A percentile compares a stretch with the other conserved stretches of the same genome.
Conservation (phyloP, 768 basidiomycete genomes). For the Agaricus sinodeliciosus region DNA sequence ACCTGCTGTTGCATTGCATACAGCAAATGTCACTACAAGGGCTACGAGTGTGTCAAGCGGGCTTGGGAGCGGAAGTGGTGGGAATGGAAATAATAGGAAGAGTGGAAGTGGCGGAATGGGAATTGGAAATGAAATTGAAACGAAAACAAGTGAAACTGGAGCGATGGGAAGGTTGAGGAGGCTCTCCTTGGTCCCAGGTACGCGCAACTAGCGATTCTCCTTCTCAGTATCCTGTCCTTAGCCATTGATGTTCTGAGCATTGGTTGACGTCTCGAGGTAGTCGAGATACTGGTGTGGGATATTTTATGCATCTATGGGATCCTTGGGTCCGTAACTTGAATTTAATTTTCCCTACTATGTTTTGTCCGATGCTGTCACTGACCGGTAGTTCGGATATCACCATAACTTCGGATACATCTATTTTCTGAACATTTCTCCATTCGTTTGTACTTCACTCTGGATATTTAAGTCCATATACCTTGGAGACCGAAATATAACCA, state of each 20-base stretch:
- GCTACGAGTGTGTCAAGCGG: conserved; percentile 30
- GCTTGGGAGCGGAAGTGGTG: conserved; percentile 13
- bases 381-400: no score
- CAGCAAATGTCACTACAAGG: conserved; percentile 61
- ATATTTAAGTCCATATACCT: no score
- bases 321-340: no score
- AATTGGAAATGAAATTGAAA: not conserved
- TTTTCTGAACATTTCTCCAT: no score
- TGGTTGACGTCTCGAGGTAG: not conserved
- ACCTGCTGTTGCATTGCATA: conserved; percentile 72
- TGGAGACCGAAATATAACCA: no score
- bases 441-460: no score
- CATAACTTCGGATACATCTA: no score
- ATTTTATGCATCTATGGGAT: no score
- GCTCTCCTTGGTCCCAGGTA: conserved; percentile 1
- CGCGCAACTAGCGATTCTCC: not conserved
- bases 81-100: not conserved
- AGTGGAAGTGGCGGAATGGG: not conserved
- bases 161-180: conserved; percentile 7
- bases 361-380: no score
- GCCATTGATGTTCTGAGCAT: not conserved
- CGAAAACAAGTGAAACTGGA: not conserved
- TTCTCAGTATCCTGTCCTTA: not conserved
- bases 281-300: not conserved
- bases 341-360: no score